These are phyloP conservation scores for Posidonia australis DNA, from an alignment of 106 monocot genomes.

Conservation along the genomic window DNA sequence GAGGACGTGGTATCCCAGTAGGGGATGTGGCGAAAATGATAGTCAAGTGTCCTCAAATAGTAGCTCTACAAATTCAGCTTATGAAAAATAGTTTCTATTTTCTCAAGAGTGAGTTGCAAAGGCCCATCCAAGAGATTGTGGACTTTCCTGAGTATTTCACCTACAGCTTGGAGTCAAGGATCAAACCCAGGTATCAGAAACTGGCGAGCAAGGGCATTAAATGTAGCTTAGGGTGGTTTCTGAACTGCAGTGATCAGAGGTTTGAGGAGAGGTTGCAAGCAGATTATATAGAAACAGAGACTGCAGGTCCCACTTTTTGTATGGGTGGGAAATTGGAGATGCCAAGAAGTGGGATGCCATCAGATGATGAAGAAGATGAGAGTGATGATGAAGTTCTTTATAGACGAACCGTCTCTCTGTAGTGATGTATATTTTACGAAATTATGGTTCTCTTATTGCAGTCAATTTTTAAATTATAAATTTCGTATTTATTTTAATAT, in stretches of 20 bases:
- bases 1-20: conserved; percentile 14
- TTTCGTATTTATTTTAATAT: too few relatives aligned
- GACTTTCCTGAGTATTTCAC: conserved; percentile 43
- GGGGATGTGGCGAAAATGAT: conserved; percentile 35
- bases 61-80: conserved; percentile 19
- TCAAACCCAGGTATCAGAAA: conserved; percentile 29
- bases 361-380: conserved; percentile 27
- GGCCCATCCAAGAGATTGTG: conserved; percentile 21
- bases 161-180: conserved; percentile 33
- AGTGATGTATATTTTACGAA: conserved; percentile 1
- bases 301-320: conserved; percentile 19
- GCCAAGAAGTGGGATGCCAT: conserved; percentile 14
- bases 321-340: conserved; percentile 39
- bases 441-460: background rate
- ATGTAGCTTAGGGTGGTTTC: conserved; percentile 30
- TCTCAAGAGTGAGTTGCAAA: conserved; percentile 36
- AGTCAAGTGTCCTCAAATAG: conserved; percentile 30
- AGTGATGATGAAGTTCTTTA: conserved; percentile 35
- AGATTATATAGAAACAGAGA: conserved; percentile 30
- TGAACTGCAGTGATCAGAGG: conserved; percentile 39
- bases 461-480: background rate
- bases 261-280: conserved; percentile 40
- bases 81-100: conserved; percentile 45
- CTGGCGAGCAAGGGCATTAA: conserved; percentile 32
- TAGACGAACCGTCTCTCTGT: conserved; percentile 29